Evolutionary conservation across 306 rosid species (phyloP), one percentile per base, ranked within the genome.

Genomic region (Quercus dentata): DNA sequence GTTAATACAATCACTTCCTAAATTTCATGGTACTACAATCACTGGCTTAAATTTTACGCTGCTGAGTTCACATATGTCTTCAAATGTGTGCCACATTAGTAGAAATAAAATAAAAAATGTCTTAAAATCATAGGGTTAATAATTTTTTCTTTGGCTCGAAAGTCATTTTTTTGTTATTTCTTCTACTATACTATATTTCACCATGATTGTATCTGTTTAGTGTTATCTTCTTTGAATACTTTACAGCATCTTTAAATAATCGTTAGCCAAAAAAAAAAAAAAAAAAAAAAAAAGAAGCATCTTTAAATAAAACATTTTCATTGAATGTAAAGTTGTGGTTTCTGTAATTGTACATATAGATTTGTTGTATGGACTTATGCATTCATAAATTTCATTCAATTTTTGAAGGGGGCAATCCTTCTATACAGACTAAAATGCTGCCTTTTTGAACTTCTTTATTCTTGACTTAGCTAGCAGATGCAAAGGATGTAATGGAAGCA

Each of bases 401-500:
- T 0, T 21, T 41, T 20, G 19, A 21, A 35, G 11, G 56, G 19
- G 19, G n/a, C 10, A n/a, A 69, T 20, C 56, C 15, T 44, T 56
- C 19, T 27, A 62, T 79, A 71, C 19, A 19, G 19, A 31, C 71
- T 25, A 78, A 49, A 25, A 58, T 62, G 73, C 82, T 44, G 10
- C 54, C 31, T 23, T 38, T 20, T 69, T 21, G 21, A 15, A 30
- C 41, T 30, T 6, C 31, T 44, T 69, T 69, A 6, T 75, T 57
- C 74, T 69, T 83, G 69, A 11, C 23, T 86, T 86, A 92, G 98
- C 88, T 94, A 77, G 93, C 97, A 63, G 98, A 94, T 88, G 97
- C 97, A 79, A 92, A 88, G 87, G 92, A 92, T 79, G 94, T 94
- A 41, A 79, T 92, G 93, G 85, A 86, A 65, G 91, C 91, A 59